Evolutionary conservation across 2,329 filamentous ascomycete genomes (phyloP).

Genomic region (Nemania sp.): DNA sequence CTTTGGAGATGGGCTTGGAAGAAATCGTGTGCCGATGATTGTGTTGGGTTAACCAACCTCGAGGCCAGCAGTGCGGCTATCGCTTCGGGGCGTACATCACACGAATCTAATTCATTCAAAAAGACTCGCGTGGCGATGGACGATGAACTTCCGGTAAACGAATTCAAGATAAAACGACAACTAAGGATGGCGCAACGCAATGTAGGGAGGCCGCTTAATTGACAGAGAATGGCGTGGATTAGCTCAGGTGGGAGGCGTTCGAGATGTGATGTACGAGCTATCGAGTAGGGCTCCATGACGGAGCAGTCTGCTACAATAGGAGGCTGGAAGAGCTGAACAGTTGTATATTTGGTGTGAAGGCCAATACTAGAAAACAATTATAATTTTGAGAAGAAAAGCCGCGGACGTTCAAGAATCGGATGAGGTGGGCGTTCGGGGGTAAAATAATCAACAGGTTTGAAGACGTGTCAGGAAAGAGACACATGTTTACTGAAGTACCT

Average conservation of each 20-base stretch:
- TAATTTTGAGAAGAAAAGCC: conserved; percentile 21
- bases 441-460: not conserved
- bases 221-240: conserved; percentile 27
- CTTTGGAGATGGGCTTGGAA: conserved; percentile 25
- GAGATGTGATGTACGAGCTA: conserved; percentile 29
- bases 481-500: too few species aligned
- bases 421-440: too few species aligned
- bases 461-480: too few species aligned
- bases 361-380: conserved; percentile 10
- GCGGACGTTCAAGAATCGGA: not conserved
- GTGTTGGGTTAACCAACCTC: conserved; percentile 25
- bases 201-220: conserved; percentile 24
- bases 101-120: conserved; percentile 33
- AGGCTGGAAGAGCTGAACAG: conserved; percentile 9
- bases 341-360: conserved; percentile 12
- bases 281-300: conserved; percentile 23
- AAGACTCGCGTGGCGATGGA: conserved; percentile 22
- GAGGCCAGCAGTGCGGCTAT: conserved; percentile 29
- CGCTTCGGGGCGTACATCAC: conserved; percentile 33
- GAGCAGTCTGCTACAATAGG: conserved; percentile 2
- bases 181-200: conserved; percentile 31
- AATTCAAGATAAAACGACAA: conserved; percentile 22
- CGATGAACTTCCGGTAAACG: conserved; percentile 23
- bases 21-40: conserved; percentile 23
- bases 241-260: conserved; percentile 30